These are phyloP conservation scores for Trichophyton mentagrophytes DNA, from an alignment of 2,329 filamentous ascomycete genomes.

Conservation along the genomic window DNA sequence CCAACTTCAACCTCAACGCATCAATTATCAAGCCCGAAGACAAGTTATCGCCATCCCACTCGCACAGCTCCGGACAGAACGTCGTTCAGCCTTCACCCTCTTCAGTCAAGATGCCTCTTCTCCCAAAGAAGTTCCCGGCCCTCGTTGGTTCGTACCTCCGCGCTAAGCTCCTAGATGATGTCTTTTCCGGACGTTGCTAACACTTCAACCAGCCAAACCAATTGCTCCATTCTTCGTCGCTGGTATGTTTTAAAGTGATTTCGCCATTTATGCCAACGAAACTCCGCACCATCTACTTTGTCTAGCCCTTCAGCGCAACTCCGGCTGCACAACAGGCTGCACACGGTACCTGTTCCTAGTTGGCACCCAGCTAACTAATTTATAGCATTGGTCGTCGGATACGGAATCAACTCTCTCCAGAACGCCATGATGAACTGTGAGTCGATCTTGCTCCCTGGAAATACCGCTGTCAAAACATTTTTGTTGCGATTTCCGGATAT, in stretches of 20 bases:
- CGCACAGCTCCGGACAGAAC: not conserved
- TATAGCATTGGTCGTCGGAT: constrained; percentile 64
- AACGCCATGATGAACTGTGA: constrained; percentile 66
- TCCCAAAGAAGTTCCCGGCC: constrained; percentile 74
- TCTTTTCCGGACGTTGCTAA: constrained; percentile 24
- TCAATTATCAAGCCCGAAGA: not conserved
- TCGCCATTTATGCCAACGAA: not conserved
- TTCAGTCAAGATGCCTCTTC: constrained; percentile 56
- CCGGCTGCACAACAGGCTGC: not conserved
- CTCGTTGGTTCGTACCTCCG: constrained; percentile 54
- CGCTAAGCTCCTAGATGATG: constrained; percentile 10
- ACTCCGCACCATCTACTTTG: too few species aligned
- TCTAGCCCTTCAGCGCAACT: not conserved
- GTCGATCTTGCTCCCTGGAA: constrained; percentile 17
- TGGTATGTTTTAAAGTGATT: constrained; percentile 50
- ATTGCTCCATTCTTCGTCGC: constrained; percentile 89
- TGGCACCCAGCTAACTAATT: not conserved
- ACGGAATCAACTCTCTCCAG: constrained; percentile 78
- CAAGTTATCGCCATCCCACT: constrained; percentile 17
- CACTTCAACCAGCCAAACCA: constrained; percentile 54
- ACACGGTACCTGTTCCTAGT: constrained; percentile 2
- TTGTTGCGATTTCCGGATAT: not conserved
- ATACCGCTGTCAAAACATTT: not conserved
- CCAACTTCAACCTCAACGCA: constrained; percentile 4
- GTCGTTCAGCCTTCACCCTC: not conserved